Conservation (phyloP, 2,329 filamentous ascomycete species). For the Byssoonygena ceratinophila region DNA sequence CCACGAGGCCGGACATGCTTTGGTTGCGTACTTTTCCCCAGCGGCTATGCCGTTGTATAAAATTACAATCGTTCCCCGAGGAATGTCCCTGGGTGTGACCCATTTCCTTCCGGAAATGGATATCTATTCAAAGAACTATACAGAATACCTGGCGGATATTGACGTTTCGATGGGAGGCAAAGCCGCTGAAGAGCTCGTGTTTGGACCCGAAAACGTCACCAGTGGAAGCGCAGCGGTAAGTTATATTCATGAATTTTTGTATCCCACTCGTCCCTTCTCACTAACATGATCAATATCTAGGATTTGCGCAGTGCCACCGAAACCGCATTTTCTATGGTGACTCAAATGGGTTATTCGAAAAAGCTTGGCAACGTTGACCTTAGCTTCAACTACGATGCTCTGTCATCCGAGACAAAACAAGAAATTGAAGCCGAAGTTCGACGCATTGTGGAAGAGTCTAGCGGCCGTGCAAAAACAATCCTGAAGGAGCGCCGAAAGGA, state of each 20-base stretch:
- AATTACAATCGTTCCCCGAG: conserved; percentile 89
- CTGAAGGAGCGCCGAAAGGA: conserved; percentile 68
- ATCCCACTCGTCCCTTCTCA: not conserved
- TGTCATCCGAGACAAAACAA: conserved; percentile 78
- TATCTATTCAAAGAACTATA: conserved; percentile 77
- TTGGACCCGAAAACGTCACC: conserved; percentile 81
- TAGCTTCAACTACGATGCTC: conserved; percentile 62
- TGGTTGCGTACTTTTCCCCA: conserved; percentile 75
- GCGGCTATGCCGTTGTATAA: conserved; percentile 78
- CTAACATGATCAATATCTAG: conserved; percentile 43
- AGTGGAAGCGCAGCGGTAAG: conserved; percentile 71
- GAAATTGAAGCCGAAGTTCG: conserved; percentile 84
- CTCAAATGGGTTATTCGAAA: conserved; percentile 77
- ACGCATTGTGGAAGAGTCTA: conserved; percentile 69
- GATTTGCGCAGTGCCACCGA: conserved; percentile 76
- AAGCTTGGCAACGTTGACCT: conserved; percentile 85
- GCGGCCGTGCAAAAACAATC: conserved; percentile 60
- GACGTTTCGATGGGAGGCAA: conserved; percentile 77
- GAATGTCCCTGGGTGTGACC: conserved; percentile 75
- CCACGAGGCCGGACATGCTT: conserved; percentile 88
- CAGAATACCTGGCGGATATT: conserved; percentile 69
- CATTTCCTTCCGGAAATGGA: conserved; percentile 83
- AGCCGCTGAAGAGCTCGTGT: conserved; percentile 80
- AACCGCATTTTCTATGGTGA: conserved; percentile 79
- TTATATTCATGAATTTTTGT: conserved; percentile 15